phyloP scores from a whole-genome alignment of 306 rosid genomes.

The Nissolia schottii region DNA sequence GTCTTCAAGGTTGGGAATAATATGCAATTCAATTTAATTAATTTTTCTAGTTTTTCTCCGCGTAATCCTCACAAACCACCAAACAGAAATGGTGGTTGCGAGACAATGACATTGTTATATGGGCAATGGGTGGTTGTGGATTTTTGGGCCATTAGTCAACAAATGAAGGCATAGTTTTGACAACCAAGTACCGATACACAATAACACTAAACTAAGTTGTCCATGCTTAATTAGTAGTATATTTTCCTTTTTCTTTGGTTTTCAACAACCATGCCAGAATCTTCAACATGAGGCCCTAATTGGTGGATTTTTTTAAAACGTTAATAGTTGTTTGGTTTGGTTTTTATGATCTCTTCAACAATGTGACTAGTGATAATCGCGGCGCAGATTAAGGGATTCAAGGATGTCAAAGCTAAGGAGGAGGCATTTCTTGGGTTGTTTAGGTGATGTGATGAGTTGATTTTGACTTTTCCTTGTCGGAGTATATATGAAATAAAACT shows the following conservation, averaged over 20 bases:
- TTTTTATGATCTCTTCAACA: constrained; percentile 7
- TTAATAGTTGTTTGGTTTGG: constrained; percentile 2
- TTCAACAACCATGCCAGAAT: constrained; percentile 27
- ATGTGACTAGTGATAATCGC: constrained; percentile 42
- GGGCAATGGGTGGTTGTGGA: constrained; percentile 38
- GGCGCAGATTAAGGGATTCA: constrained; percentile 26
- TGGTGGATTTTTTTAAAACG: background rate
- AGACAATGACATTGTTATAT: constrained; percentile 26
- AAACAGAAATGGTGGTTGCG: constrained; percentile 27
- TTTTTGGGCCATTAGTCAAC: constrained; percentile 43
- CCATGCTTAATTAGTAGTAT: too few species aligned
- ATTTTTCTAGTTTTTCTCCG: too few species aligned
- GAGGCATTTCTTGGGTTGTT: background rate
- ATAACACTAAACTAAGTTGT: constrained; percentile 28
- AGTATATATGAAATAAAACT: background rate
- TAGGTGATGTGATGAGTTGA: constrained; percentile 4
- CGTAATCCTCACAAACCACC: constrained; percentile 18
- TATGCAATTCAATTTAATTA: background rate
- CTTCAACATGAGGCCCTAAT: constrained; percentile 1
- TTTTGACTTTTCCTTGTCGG: constrained; percentile 23
- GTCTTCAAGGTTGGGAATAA: background rate
- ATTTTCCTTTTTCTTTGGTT: too few species aligned
- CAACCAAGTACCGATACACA: background rate
- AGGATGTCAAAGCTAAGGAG: background rate
- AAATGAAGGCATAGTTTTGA: constrained; percentile 56